Conservation (phyloP, 2,329 filamentous ascomycete genomes). For the Calonectria ilicicola region DNA sequence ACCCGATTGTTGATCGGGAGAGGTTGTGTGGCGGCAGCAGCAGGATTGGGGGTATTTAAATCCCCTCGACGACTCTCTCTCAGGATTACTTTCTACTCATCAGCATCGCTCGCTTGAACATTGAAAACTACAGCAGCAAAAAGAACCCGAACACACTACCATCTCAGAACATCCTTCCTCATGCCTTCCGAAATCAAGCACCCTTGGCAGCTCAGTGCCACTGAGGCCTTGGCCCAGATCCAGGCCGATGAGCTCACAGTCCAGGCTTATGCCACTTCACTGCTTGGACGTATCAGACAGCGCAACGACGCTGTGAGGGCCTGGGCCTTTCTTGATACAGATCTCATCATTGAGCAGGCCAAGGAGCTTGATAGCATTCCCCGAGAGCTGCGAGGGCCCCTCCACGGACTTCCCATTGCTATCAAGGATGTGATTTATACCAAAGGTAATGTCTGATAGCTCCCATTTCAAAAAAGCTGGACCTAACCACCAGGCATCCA, state of each 20-base stretch:
- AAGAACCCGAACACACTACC: background rate
- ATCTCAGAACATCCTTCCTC: background rate
- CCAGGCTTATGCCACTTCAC: constrained; percentile 60
- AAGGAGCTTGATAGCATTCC: constrained; percentile 63
- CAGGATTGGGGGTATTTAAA: background rate
- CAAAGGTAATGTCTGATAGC: constrained; percentile 52
- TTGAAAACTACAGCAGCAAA: background rate
- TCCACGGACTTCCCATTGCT: constrained; percentile 69
- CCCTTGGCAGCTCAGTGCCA: constrained; percentile 54
- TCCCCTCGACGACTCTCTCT: background rate
- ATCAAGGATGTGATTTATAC: constrained; percentile 73
- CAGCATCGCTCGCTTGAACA: background rate
- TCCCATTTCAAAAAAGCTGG: too few relatives aligned
- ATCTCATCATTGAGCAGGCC: constrained; percentile 61
- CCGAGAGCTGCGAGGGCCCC: constrained; percentile 59
- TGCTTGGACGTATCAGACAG: constrained; percentile 57
- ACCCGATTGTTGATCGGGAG: background rate
- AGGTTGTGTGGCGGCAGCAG: background rate
- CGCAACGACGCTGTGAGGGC: constrained; percentile 61
- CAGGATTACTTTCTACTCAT: background rate
- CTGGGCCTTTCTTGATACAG: constrained; percentile 61
- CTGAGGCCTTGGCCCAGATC: constrained; percentile 54
- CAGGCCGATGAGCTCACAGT: constrained; percentile 59
- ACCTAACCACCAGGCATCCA: constrained; percentile 30
- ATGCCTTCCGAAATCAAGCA: constrained; percentile 25